Percentiles rank a stretch among this genome's conserved stretches.
Evolutionary conservation across 1,284 basidiomycete species (phyloP).

Genomic region (Marasmius oreades): DNA sequence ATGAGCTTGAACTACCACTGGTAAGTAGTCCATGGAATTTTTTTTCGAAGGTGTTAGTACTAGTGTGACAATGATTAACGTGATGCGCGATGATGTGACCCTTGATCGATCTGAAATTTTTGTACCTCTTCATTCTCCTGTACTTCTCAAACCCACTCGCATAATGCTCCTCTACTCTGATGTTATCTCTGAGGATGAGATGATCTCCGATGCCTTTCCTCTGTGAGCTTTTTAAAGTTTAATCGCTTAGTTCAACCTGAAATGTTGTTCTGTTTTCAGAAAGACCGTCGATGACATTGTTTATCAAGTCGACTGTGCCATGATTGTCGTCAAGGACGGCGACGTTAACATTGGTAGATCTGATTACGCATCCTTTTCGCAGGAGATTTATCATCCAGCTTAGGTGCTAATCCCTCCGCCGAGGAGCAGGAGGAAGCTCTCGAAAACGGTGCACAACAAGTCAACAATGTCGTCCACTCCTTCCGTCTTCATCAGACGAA

Average conservation of each 20-base stretch:
- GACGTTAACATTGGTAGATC: slow-evolving; percentile 87
- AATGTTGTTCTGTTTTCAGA: slow-evolving; percentile 39
- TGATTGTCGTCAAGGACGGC: slow-evolving; percentile 77
- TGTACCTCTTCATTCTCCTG: slow-evolving; percentile 15
- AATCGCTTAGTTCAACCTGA: neutral
- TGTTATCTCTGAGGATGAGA: slow-evolving; percentile 82
- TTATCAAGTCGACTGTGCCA: slow-evolving; percentile 85
- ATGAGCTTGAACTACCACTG: slow-evolving; percentile 63
- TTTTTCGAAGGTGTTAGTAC: slow-evolving; percentile 11
- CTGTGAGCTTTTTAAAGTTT: slow-evolving; percentile 46
- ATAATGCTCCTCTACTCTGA: slow-evolving; percentile 80
- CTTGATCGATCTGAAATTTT: slow-evolving; percentile 12
- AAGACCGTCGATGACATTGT: slow-evolving; percentile 83
- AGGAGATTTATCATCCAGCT: slow-evolving; percentile 8
- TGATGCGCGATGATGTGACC: slow-evolving; percentile 19
- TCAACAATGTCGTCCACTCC: slow-evolving; percentile 93
- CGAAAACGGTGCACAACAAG: slow-evolving; percentile 71
- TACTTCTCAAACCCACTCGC: slow-evolving; percentile 24
- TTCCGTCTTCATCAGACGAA: slow-evolving; percentile 84
- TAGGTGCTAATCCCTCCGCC: slow-evolving; percentile 87
- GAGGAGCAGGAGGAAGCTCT: slow-evolving; percentile 86
- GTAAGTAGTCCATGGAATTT: slow-evolving; percentile 68
- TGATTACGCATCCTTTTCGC: slow-evolving; percentile 1
- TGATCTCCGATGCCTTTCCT: slow-evolving; percentile 93
- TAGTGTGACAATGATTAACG: neutral